phyloP scores from a whole-genome alignment of 192 early-diverging fungal genomes.

The Coemansia pectinata region DNA sequence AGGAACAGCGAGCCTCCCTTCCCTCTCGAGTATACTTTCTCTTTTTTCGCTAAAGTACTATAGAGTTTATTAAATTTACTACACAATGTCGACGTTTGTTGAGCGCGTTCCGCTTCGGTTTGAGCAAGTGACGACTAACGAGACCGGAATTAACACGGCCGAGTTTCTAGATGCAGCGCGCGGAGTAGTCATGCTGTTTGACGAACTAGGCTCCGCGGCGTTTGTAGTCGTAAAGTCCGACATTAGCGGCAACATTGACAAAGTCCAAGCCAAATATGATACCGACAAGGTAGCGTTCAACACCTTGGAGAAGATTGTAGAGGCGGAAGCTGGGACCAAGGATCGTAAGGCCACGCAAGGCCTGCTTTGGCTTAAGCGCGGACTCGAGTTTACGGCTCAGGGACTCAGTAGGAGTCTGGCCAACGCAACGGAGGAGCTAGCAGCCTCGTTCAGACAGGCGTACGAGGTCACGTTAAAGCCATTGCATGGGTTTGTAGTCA shows the following conservation, averaged over 20 bases:
- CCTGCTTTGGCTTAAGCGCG: conserved; percentile 90
- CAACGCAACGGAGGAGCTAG: conserved; percentile 62
- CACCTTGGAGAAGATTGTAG: conserved; percentile 83
- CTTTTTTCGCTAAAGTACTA: not conserved
- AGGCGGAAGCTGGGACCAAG: conserved; percentile 72
- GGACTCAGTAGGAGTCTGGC: conserved; percentile 64
- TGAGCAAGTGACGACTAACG: conserved; percentile 63
- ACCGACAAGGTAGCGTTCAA: conserved; percentile 65
- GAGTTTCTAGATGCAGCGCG: conserved; percentile 79
- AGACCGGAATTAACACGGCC: conserved; percentile 67
- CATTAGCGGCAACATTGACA: conserved; percentile 87
- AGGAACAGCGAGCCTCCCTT: not conserved
- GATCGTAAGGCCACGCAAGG: conserved; percentile 87
- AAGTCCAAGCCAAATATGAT: conserved; percentile 69
- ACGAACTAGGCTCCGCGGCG: conserved; percentile 64
- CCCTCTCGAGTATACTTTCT: not conserved
- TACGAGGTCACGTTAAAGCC: conserved; percentile 70
- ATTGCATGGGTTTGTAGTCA: conserved; percentile 70
- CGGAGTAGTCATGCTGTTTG: conserved; percentile 71
- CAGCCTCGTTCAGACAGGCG: conserved; percentile 70
- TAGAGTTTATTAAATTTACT: not conserved
- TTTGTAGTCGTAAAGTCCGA: conserved; percentile 89
- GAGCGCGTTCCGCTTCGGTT: conserved; percentile 66
- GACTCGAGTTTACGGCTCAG: conserved; percentile 76
- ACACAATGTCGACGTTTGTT: conserved; percentile 45